Evolutionary conservation across 768 basidiomycete genomes (phyloP).

Genomic region (Pleurotus ostreatus): DNA sequence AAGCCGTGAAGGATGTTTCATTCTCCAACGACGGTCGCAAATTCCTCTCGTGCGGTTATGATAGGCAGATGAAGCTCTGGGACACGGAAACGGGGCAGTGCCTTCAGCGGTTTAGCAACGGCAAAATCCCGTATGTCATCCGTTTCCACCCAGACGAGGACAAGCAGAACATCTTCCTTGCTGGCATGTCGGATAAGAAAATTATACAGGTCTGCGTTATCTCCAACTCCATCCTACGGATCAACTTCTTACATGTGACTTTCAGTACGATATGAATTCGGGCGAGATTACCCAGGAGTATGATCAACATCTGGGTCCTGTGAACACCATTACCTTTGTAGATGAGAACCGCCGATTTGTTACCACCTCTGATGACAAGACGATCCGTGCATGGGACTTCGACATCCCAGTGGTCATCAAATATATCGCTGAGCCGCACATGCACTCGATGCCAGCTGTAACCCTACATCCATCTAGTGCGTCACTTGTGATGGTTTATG

Average conservation of each 20-base stretch:
- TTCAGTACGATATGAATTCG: conserved; percentile 92
- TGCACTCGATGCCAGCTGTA: conserved; percentile 99
- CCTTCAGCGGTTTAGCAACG: conserved; percentile 93
- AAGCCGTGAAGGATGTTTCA: conserved; percentile 93
- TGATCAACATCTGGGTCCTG: conserved; percentile 96
- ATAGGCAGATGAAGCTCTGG: conserved; percentile 98
- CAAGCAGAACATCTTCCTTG: conserved; percentile 93
- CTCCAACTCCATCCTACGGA: background rate
- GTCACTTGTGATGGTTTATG: conserved; percentile 28
- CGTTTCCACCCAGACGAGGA: conserved; percentile 95
- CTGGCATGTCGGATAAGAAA: conserved; percentile 99
- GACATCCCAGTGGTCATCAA: conserved; percentile 99
- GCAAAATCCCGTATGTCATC: conserved; percentile 95
- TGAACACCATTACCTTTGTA: conserved; percentile 98
- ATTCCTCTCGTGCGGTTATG: conserved; percentile 92
- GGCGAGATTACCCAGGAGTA: conserved; percentile 98
- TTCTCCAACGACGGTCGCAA: conserved; percentile 91
- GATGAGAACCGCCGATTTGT: conserved; percentile 97
- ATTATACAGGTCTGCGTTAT: conserved; percentile 79
- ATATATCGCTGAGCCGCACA: conserved; percentile 97
- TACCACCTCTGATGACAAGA: conserved; percentile 98
- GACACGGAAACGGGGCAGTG: conserved; percentile 99
- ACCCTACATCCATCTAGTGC: conserved; percentile 91
- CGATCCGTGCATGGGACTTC: conserved; percentile 98
- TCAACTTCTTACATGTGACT: conserved; percentile 5